Conservation (phyloP, 139 green algal genomes). For the Chlamydomonas sphaeroides region DNA sequence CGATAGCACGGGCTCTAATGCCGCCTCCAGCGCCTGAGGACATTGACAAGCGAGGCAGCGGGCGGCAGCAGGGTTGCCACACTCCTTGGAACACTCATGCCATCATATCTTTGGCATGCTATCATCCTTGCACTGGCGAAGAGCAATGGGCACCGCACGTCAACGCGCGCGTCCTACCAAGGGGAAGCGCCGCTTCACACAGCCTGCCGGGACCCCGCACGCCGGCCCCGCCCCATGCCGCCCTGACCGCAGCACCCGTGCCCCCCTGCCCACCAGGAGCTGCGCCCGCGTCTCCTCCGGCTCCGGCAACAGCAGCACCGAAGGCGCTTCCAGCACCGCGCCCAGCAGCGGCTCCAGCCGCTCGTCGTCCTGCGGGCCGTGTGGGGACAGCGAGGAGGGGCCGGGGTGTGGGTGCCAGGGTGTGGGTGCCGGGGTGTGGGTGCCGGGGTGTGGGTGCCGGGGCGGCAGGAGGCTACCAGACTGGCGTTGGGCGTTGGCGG, state of each 20-base stretch:
- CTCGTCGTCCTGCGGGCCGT: neutral
- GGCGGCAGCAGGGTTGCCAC: too few relatives aligned
- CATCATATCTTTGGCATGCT: too few relatives aligned
- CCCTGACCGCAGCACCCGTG: neutral
- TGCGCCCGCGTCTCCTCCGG: neutral
- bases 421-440: too few relatives aligned
- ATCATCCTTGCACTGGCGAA: neutral
- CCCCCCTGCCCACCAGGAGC: neutral
- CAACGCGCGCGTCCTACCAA: neutral
- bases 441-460: too few relatives aligned
- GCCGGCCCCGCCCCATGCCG: neutral
- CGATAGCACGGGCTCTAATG: neutral
- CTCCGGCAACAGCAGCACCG: slow-evolving; percentile 3
- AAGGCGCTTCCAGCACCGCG: neutral
- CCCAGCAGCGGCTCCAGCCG: neutral
- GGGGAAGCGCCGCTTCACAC: neutral
- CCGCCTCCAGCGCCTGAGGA: neutral
- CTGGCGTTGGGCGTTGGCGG: too few relatives aligned
- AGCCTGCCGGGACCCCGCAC: neutral
- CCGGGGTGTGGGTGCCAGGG: neutral
- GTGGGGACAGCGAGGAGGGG: neutral
- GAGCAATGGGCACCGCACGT: too few relatives aligned
- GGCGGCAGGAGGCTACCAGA: too few relatives aligned
- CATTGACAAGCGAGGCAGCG: too few relatives aligned
- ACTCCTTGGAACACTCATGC: too few relatives aligned